Percentiles rank a stretch among this genome's conserved stretches.
Evolutionary conservation across 2,329 filamentous ascomycete species (phyloP).

Genomic region (Colletotrichum liriopes): DNA sequence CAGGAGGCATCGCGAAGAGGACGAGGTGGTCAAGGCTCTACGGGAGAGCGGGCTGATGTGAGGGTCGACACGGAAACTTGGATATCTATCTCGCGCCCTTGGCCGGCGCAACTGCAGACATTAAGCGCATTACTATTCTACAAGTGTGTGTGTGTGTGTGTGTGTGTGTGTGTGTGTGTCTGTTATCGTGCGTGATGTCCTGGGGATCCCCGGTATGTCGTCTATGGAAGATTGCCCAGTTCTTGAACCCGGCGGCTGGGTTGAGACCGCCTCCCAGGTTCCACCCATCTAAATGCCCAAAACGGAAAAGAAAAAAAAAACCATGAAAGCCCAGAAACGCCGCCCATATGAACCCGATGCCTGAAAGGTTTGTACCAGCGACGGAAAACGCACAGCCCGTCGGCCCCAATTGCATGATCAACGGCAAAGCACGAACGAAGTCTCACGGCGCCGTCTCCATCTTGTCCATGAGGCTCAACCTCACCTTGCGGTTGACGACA

Average conservation of each 20-base stretch:
- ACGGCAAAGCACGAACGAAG: not conserved
- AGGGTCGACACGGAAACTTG: constrained; percentile 18
- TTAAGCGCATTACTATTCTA: constrained; percentile 43
- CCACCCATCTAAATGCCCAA: constrained; percentile 21
- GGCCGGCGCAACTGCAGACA: constrained; percentile 27
- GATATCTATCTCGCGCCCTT: constrained; percentile 35
- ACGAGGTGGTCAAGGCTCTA: constrained; percentile 61
- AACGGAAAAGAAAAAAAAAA: not conserved
- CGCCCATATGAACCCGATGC: constrained; percentile 39
- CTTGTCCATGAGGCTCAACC: constrained; percentile 76
- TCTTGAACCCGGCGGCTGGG: not conserved
- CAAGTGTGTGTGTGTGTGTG: constrained; percentile 20
- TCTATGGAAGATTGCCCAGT: constrained; percentile 23
- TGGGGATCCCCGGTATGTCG: constrained; percentile 9
- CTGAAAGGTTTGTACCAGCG: constrained; percentile 10
- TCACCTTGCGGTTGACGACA: constrained; percentile 84
- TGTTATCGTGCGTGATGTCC: not conserved
- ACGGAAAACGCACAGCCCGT: constrained; percentile 22
- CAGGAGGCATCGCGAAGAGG: constrained; percentile 51
- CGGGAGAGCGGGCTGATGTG: constrained; percentile 59
- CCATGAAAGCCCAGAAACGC: constrained; percentile 26
- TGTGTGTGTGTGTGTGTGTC: not conserved
- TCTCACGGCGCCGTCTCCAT: constrained; percentile 19
- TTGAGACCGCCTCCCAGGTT: constrained; percentile 13
- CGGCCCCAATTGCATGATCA: constrained; percentile 3